A percentile compares a stretch with the other conserved stretches of the same genome.
Conservation (phyloP, 2,329 filamentous ascomycete genomes). For the Zymoseptoria pseudotritici region DNA sequence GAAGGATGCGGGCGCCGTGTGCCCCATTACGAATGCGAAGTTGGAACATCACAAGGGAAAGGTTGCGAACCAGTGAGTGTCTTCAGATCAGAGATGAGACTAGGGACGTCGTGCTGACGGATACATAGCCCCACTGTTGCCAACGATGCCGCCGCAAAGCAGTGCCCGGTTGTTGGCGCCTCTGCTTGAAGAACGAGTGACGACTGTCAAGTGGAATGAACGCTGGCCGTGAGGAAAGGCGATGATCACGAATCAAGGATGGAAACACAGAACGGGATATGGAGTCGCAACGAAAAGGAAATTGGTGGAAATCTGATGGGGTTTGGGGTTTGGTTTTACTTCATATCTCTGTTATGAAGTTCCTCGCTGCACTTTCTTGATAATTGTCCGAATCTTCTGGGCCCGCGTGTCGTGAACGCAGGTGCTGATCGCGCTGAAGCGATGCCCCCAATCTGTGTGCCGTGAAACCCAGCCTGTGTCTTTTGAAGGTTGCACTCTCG, state of each 20-base stretch:
- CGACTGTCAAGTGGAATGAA: neutral
- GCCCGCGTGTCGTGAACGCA: neutral
- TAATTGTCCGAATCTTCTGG: neutral
- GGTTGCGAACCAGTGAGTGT: slow-evolving; percentile 30
- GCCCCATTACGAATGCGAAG: slow-evolving; percentile 39
- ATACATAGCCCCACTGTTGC: slow-evolving; percentile 28
- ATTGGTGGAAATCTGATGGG: neutral
- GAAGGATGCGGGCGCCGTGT: slow-evolving; percentile 33
- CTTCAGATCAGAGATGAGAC: neutral
- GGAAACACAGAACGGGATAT: neutral
- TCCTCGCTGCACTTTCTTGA: neutral
- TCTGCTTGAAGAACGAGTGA: neutral
- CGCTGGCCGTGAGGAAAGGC: neutral
- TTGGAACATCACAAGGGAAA: slow-evolving; percentile 38
- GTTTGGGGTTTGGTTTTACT: neutral
- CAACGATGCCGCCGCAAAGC: slow-evolving; percentile 29
- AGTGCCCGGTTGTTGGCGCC: slow-evolving; percentile 37
- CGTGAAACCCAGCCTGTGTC: neutral
- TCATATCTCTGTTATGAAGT: neutral
- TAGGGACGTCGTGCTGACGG: neutral
- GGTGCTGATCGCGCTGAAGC: neutral
- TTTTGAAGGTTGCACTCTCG: too few species aligned
- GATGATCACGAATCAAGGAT: neutral
- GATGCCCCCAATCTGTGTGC: neutral
- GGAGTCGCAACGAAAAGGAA: neutral